Conservation (phyloP, 2,329 filamentous ascomycete genomes). For the Aspergillus pseudoterreus region DNA sequence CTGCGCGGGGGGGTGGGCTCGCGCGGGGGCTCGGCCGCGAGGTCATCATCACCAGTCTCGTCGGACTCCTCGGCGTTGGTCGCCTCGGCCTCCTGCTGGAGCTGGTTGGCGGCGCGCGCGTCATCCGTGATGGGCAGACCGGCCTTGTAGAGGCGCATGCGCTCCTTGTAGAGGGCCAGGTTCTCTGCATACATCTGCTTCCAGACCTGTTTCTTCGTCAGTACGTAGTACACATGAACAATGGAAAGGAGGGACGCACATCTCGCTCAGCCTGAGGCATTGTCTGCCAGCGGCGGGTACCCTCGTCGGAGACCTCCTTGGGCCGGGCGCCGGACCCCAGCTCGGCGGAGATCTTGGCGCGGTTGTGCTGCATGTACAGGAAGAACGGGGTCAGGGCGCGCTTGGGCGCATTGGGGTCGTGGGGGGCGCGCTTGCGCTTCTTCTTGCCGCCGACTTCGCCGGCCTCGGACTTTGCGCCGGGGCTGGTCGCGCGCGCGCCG, state of each 20-base stretch:
- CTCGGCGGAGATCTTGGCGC: conserved; percentile 75
- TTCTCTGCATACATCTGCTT: conserved; percentile 56
- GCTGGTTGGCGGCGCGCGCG: conserved; percentile 39
- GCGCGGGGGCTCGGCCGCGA: conserved; percentile 17
- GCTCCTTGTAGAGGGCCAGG: conserved; percentile 54
- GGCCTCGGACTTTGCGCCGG: conserved; percentile 41
- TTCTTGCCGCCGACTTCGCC: conserved; percentile 69
- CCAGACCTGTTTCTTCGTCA: conserved; percentile 43
- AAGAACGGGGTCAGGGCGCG: conserved; percentile 92
- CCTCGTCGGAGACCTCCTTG: conserved; percentile 83
- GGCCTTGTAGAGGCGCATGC: conserved; percentile 55
- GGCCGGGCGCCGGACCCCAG: conserved; percentile 73
- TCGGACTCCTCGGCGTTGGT: conserved; percentile 31
- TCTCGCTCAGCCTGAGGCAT: conserved; percentile 72
- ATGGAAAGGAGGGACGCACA: conserved; percentile 38
- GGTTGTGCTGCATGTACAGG: conserved; percentile 85
- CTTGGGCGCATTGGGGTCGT: conserved; percentile 93
- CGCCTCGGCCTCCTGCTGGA: conserved; percentile 38
- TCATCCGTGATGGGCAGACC: conserved; percentile 43
- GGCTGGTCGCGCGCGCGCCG: conserved; percentile 32
- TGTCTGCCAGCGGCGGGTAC: conserved; percentile 77
- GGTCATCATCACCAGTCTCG: conserved; percentile 3
- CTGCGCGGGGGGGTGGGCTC: conserved; percentile 43
- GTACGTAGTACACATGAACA: not conserved
- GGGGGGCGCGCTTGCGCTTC: conserved; percentile 82